Evolutionary conservation across 2,329 filamentous ascomycete species (phyloP).

Genomic region (Rhynchosporium graminicola): DNA sequence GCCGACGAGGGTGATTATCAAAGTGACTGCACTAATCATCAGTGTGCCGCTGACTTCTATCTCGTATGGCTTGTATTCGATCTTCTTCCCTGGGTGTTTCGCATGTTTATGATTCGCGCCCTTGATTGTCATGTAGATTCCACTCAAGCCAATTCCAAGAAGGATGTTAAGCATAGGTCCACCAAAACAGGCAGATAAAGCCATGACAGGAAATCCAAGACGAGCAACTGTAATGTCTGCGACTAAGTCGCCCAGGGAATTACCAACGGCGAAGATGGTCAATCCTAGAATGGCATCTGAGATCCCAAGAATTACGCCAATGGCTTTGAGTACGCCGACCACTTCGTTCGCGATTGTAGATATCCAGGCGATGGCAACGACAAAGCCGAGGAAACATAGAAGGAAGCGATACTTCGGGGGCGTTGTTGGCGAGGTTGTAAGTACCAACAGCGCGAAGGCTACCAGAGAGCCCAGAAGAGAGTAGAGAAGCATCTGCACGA

Average conservation of each 20-base stretch:
- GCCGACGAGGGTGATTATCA: conserved; percentile 77
- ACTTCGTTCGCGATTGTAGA: conserved; percentile 94
- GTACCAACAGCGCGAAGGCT: conserved; percentile 64
- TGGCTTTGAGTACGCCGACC: conserved; percentile 87
- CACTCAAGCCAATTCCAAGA: conserved; percentile 88
- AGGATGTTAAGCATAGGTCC: conserved; percentile 98
- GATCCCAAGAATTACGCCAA: conserved; percentile 90
- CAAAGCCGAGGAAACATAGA: conserved; percentile 86
- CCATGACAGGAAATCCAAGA: conserved; percentile 96
- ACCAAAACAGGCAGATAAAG: conserved; percentile 90
- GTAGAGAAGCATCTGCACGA: conserved; percentile 60
- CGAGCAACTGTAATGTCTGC: conserved; percentile 93
- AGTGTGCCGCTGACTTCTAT: conserved; percentile 84
- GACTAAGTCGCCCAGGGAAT: conserved; percentile 90
- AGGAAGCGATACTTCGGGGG: conserved; percentile 74
- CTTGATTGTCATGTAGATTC: conserved; percentile 81
- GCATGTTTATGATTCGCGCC: conserved; percentile 64
- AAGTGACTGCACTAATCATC: conserved; percentile 79
- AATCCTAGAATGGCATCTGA: conserved; percentile 92
- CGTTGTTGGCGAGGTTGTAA: conserved; percentile 66
- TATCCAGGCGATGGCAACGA: conserved; percentile 93
- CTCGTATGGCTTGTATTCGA: conserved; percentile 74
- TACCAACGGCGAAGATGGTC: conserved; percentile 95
- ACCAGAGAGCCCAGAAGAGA: conserved; percentile 70
- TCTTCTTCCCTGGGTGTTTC: conserved; percentile 65